phyloP scores from a whole-genome alignment of 2,329 filamentous ascomycete genomes.

The Fusarium temperatum region DNA sequence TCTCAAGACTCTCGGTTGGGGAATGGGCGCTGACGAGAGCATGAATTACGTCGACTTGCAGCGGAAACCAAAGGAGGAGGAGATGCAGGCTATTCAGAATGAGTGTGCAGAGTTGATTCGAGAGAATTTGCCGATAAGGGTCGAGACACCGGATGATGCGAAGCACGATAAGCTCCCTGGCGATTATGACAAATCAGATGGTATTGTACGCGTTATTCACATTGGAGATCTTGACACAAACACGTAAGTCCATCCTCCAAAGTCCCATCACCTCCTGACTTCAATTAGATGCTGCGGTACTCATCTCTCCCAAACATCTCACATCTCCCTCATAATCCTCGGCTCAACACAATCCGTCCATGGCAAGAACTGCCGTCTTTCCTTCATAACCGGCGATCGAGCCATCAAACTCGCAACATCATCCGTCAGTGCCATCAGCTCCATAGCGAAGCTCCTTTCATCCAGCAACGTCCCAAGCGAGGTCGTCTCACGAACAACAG shows the following conservation, averaged over 20 bases:
- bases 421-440: conserved; percentile 36
- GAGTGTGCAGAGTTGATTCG: conserved; percentile 41
- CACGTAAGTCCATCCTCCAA: conserved; percentile 13
- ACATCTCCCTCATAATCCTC: conserved; percentile 43
- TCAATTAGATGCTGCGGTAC: conserved; percentile 43
- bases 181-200: conserved; percentile 45
- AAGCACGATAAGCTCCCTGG: conserved; percentile 37
- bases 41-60: conserved; percentile 47
- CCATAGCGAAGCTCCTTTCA: conserved; percentile 40
- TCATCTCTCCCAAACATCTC: conserved; percentile 44
- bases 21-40: conserved; percentile 40
- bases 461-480: conserved; percentile 36
- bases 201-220: conserved; percentile 42
- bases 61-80: conserved; percentile 38
- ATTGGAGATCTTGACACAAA: conserved; percentile 46
- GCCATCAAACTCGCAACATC: conserved; percentile 37
- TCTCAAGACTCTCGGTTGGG: conserved; percentile 44
- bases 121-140: conserved; percentile 34
- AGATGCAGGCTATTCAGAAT: conserved; percentile 39
- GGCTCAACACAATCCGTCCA: conserved; percentile 43
- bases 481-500: conserved; percentile 23
- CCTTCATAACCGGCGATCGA: conserved; percentile 43
- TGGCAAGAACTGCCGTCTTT: conserved; percentile 45
- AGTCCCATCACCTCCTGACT: not conserved
- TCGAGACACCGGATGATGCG: conserved; percentile 40